Base-by-base conservation (phyloP, 495 filamentous ascomycete genomes). In the Trichocladium uniseriatum region DNA sequence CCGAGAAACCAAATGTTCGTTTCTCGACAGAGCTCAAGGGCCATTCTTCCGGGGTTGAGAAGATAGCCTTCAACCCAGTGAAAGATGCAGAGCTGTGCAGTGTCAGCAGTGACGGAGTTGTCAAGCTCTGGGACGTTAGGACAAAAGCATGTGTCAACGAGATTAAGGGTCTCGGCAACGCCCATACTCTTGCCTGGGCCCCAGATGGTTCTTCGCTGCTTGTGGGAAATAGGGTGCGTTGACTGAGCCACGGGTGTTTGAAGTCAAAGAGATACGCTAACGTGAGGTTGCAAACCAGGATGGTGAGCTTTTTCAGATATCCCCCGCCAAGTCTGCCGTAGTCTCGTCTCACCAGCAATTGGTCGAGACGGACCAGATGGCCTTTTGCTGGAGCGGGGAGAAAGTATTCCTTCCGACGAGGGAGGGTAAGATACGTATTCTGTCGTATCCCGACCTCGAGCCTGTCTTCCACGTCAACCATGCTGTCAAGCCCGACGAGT, bases 101-200 rank as follows among this genome's bases (percentile, higher is more conserved):
- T 56, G 81, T 88, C 53, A 86, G 86, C 19, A 77, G 73, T 10
- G 92, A 97, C 64, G 90, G 90, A 1, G 82, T 84, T 14, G 84
- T 94, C 51, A 80, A 84, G 51, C 81, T 98, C 54, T 98, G 92
- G 92, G 94, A 98, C 51, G 87, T 94, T 15, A 77, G 89, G 53
- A 86, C 78, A 19, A 91, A 88, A 65, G 65, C 73, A 5, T 87
- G 84, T 45, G 77, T 87, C 31, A 89, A 87, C 56, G 84, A 85
- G 51, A 71, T 90, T 2, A 87, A 86, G 62, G 79, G 86, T n/a
- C 81, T 83, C 28, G 88, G 87, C 6, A 83, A 86, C 61, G 85
- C 87, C 8, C 86, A 94, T 52, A 86, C 81, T 13, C 71, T 95
- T 45, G 84, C 82, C 6, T 98, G 92, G 89, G 79, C 77, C 44